Conservation (phyloP, 768 basidiomycete genomes). For the Nidularia pulvinata region DNA sequence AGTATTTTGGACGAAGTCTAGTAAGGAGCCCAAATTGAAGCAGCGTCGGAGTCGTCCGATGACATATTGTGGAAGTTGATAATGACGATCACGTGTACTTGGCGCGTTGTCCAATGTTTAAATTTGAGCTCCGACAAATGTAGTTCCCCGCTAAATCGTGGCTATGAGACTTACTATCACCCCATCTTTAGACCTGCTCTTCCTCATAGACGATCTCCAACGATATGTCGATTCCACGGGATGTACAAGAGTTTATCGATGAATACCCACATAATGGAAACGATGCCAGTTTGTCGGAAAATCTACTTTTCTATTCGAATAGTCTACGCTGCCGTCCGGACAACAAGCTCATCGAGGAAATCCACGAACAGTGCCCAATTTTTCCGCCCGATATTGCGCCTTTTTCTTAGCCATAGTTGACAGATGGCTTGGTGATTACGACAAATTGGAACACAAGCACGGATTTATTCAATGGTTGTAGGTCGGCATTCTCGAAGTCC, state of each 20-base stretch:
- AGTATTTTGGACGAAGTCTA: too few species aligned
- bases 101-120: too few species aligned
- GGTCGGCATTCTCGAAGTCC: conserved; percentile 17
- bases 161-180: too few species aligned
- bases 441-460: conserved; percentile 64
- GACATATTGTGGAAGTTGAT: too few species aligned
- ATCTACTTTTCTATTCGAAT: conserved; percentile 65
- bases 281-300: conserved; percentile 36
- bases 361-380: conserved; percentile 51
- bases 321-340: conserved; percentile 58
- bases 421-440: conserved; percentile 69
- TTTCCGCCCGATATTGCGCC: background rate
- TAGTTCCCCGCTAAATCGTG: too few species aligned
- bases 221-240: conserved; percentile 46
- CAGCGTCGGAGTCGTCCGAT: too few species aligned
- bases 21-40: too few species aligned
- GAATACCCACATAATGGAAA: conserved; percentile 46
- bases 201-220: too few species aligned
- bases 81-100: too few species aligned
- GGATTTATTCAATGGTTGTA: conserved; percentile 83
- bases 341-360: conserved; percentile 57
- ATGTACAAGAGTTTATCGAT: conserved; percentile 57
- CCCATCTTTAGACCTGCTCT: too few species aligned
- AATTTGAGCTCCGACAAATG: too few species aligned
- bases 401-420: background rate